phyloP scores from a whole-genome alignment of 2,329 filamentous ascomycete species.

The Penicillium sp. region DNA sequence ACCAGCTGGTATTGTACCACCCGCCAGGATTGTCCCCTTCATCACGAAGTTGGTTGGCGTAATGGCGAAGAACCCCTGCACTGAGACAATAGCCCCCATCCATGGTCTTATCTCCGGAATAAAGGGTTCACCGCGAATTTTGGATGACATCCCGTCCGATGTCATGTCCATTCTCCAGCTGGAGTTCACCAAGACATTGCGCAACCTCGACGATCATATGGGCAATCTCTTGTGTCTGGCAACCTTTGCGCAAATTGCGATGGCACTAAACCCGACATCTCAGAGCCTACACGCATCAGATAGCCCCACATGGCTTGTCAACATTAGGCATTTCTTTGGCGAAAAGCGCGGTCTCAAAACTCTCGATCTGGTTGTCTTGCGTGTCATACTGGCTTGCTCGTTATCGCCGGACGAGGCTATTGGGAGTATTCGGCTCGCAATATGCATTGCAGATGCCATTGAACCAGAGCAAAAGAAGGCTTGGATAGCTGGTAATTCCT shows the following conservation, averaged over 20 bases:
- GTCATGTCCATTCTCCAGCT: constrained; percentile 37
- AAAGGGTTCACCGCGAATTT: constrained; percentile 23
- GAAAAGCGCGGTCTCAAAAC: constrained; percentile 40
- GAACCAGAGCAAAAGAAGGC: constrained; percentile 30
- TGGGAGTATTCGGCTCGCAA: constrained; percentile 38
- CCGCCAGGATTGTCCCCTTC: constrained; percentile 35
- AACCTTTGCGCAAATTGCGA: constrained; percentile 37
- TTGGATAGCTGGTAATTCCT: constrained; percentile 35
- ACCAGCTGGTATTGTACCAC: constrained; percentile 27
- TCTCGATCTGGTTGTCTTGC: constrained; percentile 41
- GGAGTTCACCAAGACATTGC: constrained; percentile 38
- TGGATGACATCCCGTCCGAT: constrained; percentile 33
- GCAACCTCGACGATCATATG: constrained; percentile 40
- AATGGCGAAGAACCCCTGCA: constrained; percentile 31
- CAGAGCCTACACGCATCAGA: constrained; percentile 18
- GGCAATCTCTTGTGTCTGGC: constrained; percentile 43
- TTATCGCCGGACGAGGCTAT: constrained; percentile 29
- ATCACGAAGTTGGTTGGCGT: constrained; percentile 30
- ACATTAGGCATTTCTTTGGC: constrained; percentile 40
- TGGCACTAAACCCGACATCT: constrained; percentile 9
- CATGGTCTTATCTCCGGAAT: constrained; percentile 35
- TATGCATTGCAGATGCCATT: constrained; percentile 36
- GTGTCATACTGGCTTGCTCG: constrained; percentile 42
- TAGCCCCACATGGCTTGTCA: constrained; percentile 32
- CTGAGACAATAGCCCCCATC: constrained; percentile 34